Evolutionary conservation across 441 rosid species (phyloP).

Genomic region (Populus hybrid): DNA sequence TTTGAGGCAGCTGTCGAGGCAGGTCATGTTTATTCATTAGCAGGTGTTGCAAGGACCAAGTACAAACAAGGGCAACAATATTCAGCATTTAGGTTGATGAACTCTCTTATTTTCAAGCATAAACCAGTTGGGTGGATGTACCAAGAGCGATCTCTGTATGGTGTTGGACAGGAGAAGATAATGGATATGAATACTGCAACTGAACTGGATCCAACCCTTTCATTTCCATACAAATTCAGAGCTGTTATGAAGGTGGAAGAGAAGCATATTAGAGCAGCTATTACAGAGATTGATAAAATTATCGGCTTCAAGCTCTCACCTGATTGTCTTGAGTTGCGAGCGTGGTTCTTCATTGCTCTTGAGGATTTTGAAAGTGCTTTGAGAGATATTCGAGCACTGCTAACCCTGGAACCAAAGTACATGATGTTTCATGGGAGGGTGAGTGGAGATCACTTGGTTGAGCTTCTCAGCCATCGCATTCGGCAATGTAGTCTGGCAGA

Average conservation of each 20-base stretch:
- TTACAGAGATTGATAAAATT: slow-evolving; percentile 67
- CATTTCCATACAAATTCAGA: slow-evolving; percentile 83
- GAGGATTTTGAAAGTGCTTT: slow-evolving; percentile 81
- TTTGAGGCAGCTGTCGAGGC: slow-evolving; percentile 67
- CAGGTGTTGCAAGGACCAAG: slow-evolving; percentile 84
- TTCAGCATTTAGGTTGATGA: slow-evolving; percentile 79
- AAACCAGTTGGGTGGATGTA: slow-evolving; percentile 90
- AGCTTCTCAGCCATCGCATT: slow-evolving; percentile 56
- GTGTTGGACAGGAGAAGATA: slow-evolving; percentile 69
- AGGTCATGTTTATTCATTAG: slow-evolving; percentile 77
- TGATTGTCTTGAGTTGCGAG: slow-evolving; percentile 85
- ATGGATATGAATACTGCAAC: slow-evolving; percentile 73
- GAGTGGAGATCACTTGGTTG: slow-evolving; percentile 67
- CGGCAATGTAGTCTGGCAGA: slow-evolving; percentile 88
- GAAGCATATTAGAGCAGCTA: slow-evolving; percentile 54
- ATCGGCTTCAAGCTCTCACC: slow-evolving; percentile 74
- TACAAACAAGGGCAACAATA: slow-evolving; percentile 85
- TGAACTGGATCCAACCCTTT: slow-evolving; percentile 78
- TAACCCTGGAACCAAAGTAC: slow-evolving; percentile 79
- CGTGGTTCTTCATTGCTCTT: slow-evolving; percentile 78
- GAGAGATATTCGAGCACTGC: slow-evolving; percentile 73
- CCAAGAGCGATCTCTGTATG: slow-evolving; percentile 86
- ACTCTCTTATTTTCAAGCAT: slow-evolving; percentile 60
- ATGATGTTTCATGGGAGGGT: slow-evolving; percentile 71
- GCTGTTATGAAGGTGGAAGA: slow-evolving; percentile 66